Conservation (phyloP, 2,329 filamentous ascomycete species). For the Cordyceps tenuipes region DNA sequence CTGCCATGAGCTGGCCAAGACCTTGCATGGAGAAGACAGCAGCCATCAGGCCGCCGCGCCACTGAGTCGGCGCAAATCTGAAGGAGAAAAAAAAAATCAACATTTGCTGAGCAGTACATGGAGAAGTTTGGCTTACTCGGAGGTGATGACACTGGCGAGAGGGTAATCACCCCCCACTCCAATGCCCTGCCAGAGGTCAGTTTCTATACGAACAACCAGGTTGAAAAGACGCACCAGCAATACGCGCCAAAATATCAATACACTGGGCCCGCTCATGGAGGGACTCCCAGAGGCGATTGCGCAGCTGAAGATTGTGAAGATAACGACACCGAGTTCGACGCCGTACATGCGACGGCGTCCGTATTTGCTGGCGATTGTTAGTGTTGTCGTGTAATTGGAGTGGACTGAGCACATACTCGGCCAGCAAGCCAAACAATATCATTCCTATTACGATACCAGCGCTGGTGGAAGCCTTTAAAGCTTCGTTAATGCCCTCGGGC, state of each 20-base stretch:
- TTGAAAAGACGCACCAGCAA: slow-evolving; percentile 48
- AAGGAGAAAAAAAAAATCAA: neutral
- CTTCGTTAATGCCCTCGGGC: slow-evolving; percentile 58
- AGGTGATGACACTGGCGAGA: slow-evolving; percentile 70
- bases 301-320: slow-evolving; percentile 61
- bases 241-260: slow-evolving; percentile 67
- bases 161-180: slow-evolving; percentile 80
- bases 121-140: slow-evolving; percentile 42
- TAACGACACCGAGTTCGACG: slow-evolving; percentile 64
- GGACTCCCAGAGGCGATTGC: slow-evolving; percentile 53
- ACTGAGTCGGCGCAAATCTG: slow-evolving; percentile 71
- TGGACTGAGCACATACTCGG: slow-evolving; percentile 40
- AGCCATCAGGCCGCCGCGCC: slow-evolving; percentile 76
- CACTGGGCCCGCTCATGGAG: slow-evolving; percentile 49
- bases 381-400: neutral
- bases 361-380: slow-evolving; percentile 36
- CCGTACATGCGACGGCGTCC: slow-evolving; percentile 80
- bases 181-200: slow-evolving; percentile 40
- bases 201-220: neutral
- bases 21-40: slow-evolving; percentile 82
- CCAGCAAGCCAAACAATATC: slow-evolving; percentile 67
- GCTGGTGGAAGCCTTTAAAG: slow-evolving; percentile 74
- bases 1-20: slow-evolving; percentile 66
- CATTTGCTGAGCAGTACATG: slow-evolving; percentile 13
- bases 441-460: slow-evolving; percentile 74